Evolutionary conservation across 768 basidiomycete genomes (phyloP).

Genomic region (Clavulina sp.): DNA sequence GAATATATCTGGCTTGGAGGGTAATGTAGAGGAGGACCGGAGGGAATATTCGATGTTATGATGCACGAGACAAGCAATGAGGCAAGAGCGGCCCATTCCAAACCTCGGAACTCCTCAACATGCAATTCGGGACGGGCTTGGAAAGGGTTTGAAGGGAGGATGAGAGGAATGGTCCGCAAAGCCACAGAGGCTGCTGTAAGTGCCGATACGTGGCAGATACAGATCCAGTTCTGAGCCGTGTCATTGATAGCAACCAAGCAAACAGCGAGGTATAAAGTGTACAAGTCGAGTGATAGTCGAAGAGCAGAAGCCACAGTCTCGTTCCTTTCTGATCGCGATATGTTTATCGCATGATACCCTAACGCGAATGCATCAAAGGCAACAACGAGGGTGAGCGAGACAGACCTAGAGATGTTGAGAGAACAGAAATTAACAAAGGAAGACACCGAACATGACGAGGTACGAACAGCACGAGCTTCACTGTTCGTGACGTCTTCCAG

Average conservation of each 20-base stretch:
- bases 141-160: not conserved
- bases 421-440: no score
- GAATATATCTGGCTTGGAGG: constrained; percentile 57
- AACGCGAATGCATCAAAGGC: no score
- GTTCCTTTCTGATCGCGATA: no score
- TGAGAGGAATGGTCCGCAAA: constrained; percentile 14
- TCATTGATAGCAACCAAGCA: constrained; percentile 33
- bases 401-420: no score
- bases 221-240: constrained; percentile 24
- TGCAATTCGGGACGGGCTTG: constrained; percentile 29
- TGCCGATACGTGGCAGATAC: constrained; percentile 42
- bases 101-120: no score
- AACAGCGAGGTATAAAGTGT: constrained; percentile 8
- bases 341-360: no score
- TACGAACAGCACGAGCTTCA: not conserved
- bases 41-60: constrained; percentile 37
- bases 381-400: no score
- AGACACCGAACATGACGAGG: no score
- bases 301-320: no score
- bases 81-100: no score
- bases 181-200: constrained; percentile 35
- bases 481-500: constrained; percentile 33
- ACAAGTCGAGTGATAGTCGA: not conserved
- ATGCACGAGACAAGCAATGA: constrained; percentile 31
- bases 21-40: constrained; percentile 60